Evolutionary conservation across 169 alveolate genomes (phyloP).

Genomic region (Babesia ovata): DNA sequence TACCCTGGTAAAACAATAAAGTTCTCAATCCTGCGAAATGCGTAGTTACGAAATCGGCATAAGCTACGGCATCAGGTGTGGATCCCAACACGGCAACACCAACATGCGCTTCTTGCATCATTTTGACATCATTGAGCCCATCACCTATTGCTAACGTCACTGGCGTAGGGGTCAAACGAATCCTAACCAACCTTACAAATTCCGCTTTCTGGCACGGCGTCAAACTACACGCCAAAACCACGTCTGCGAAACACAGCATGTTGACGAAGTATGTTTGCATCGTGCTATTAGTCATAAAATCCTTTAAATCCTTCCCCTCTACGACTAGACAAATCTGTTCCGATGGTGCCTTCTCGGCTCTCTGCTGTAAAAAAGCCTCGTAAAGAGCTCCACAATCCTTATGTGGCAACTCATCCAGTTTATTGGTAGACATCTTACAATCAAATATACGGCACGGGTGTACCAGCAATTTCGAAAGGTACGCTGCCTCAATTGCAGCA

Average conservation of each 20-base stretch:
- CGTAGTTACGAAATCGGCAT: conserved; percentile 42
- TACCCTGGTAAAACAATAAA: conserved; percentile 59
- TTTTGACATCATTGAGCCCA: conserved; percentile 75
- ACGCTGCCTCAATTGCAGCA: conserved; percentile 51
- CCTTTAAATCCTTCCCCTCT: conserved; percentile 69
- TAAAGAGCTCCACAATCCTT: conserved; percentile 60
- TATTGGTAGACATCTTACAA: conserved; percentile 22
- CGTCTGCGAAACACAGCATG: conserved; percentile 78
- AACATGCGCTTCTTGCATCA: conserved; percentile 62
- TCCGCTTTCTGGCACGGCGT: conserved; percentile 76
- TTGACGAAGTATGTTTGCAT: conserved; percentile 74
- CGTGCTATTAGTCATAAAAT: conserved; percentile 58
- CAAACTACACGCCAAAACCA: conserved; percentile 72
- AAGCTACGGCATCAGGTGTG: conserved; percentile 28
- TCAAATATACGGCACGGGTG: conserved; percentile 44
- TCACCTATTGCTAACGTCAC: conserved; percentile 78
- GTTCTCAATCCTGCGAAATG: conserved; percentile 43
- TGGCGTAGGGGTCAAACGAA: conserved; percentile 73
- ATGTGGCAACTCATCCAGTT: conserved; percentile 4
- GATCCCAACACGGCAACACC: conserved; percentile 50
- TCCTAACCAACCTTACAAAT: conserved; percentile 66
- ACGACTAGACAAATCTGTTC: conserved; percentile 74
- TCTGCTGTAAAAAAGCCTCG: conserved; percentile 67
- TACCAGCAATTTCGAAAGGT: conserved; percentile 29
- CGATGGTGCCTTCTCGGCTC: conserved; percentile 54